A percentile compares a stretch with the other conserved stretches of the same genome.
phyloP scores from a whole-genome alignment of 192 early-diverging fungal genomes.

The Rhizophagus sp. region DNA sequence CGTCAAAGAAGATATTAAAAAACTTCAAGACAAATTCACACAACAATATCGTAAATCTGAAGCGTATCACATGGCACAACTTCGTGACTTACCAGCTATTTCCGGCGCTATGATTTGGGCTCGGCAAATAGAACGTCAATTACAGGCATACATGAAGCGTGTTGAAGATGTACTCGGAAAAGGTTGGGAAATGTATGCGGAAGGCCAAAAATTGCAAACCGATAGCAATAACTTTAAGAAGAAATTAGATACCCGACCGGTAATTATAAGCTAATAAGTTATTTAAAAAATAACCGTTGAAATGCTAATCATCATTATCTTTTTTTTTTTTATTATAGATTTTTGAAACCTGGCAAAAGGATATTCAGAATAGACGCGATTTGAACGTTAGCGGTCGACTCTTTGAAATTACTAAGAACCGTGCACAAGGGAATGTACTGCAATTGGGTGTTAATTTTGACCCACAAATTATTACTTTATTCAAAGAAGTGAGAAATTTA shows the following conservation, averaged over 20 bases:
- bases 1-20: conserved; percentile 97
- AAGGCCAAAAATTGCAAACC: conserved; percentile 89
- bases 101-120: conserved; percentile 97
- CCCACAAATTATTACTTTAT: conserved; percentile 89
- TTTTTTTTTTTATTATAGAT: conserved; percentile 39
- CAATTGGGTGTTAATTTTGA: conserved; percentile 95
- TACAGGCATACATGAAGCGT: conserved; percentile 92
- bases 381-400: conserved; percentile 84
- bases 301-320: neutral
- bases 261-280: neutral
- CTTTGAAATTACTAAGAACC: conserved; percentile 83
- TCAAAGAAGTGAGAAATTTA: conserved; percentile 98
- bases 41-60: conserved; percentile 86
- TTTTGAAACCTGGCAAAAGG: conserved; percentile 89
- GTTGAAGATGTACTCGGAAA: conserved; percentile 98
- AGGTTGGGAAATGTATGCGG: conserved; percentile 96
- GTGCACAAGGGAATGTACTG: conserved; percentile 69
- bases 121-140: conserved; percentile 95
- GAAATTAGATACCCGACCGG: conserved; percentile 87
- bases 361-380: conserved; percentile 79
- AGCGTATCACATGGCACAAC: conserved; percentile 83
- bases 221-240: conserved; percentile 90
- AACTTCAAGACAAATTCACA: conserved; percentile 96
- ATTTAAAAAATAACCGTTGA: neutral
- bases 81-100: conserved; percentile 92